phyloP scores from a whole-genome alignment of 2,329 filamentous ascomycete genomes.

The Fusarium luffae region DNA sequence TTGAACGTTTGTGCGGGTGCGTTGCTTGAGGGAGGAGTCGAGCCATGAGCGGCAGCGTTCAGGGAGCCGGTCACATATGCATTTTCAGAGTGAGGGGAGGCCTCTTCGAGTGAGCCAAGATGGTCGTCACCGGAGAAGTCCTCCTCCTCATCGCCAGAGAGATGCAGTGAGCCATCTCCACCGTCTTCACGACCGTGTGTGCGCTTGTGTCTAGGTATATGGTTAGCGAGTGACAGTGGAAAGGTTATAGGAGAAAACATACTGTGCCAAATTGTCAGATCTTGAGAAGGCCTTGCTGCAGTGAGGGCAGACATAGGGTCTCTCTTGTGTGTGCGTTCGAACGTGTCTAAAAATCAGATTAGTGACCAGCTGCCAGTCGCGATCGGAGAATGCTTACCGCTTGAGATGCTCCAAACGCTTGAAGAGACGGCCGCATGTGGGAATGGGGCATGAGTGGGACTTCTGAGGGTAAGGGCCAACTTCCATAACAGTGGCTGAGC shows the following conservation, averaged over 20 bases:
- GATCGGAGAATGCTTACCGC: slow-evolving; percentile 73
- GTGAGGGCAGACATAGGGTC: slow-evolving; percentile 95
- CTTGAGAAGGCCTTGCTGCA: slow-evolving; percentile 99
- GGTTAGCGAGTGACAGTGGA: slow-evolving; percentile 21
- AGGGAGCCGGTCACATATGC: slow-evolving; percentile 69
- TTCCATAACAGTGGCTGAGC: slow-evolving; percentile 96
- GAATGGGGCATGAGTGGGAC: slow-evolving; percentile 99
- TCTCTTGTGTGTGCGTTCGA: slow-evolving; percentile 98
- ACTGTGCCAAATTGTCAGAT: slow-evolving; percentile 99
- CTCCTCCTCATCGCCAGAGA: slow-evolving; percentile 87
- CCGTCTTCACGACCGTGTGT: slow-evolving; percentile 74
- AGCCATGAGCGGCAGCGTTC: slow-evolving; percentile 55
- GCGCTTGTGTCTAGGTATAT: slow-evolving; percentile 79
- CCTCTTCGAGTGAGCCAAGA: slow-evolving; percentile 81
- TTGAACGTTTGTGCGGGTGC: slow-evolving; percentile 59
- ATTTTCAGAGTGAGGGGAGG: slow-evolving; percentile 77
- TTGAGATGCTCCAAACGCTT: slow-evolving; percentile 99
- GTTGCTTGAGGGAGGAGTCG: slow-evolving; percentile 37
- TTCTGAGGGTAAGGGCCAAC: slow-evolving; percentile 96
- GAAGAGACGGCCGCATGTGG: slow-evolving; percentile 95
- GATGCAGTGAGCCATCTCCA: slow-evolving; percentile 66
- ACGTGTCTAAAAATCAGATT: slow-evolving; percentile 77
- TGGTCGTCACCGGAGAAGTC: slow-evolving; percentile 86
- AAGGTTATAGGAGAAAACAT: slow-evolving; percentile 58
- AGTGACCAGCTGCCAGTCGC: slow-evolving; percentile 21